phyloP scores from a whole-genome alignment of 78 protist genomes.

The Chrysochromulina parva region DNA sequence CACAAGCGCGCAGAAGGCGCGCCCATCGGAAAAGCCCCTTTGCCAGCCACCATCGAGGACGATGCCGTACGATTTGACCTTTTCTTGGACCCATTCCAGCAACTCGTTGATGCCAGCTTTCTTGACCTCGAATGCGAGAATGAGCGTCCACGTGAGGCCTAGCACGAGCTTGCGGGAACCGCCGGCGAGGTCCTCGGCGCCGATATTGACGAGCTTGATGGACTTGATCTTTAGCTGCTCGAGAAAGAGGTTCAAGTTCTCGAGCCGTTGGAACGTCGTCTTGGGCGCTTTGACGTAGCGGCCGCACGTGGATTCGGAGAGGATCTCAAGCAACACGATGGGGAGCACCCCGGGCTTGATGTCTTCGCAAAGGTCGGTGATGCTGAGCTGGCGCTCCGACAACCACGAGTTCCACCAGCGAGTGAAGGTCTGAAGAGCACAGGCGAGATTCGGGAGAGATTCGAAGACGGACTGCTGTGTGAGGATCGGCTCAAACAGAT shows the following conservation, averaged over 20 bases:
- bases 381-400: neutral
- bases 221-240: constrained; percentile 61
- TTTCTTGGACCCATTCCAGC: neutral
- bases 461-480: too few species aligned
- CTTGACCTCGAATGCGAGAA: constrained; percentile 75
- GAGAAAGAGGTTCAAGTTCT: constrained; percentile 63
- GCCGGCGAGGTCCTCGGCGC: constrained; percentile 74
- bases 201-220: constrained; percentile 73
- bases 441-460: too few species aligned
- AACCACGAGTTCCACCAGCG: neutral
- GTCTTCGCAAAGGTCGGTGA: neutral
- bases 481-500: too few species aligned
- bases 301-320: neutral
- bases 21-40: neutral
- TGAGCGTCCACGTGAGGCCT: constrained; percentile 82
- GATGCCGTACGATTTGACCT: neutral
- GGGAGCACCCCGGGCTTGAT: neutral
- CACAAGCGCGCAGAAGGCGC: constrained; percentile 3
- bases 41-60: neutral
- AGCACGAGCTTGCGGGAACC: constrained; percentile 70
- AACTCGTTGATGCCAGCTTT: constrained; percentile 22
- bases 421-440: neutral
- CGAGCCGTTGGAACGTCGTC: constrained; percentile 69
- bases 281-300: constrained; percentile 57
- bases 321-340: neutral